phyloP scores from a whole-genome alignment of 768 basidiomycete species.

The Boletus insuetus region DNA sequence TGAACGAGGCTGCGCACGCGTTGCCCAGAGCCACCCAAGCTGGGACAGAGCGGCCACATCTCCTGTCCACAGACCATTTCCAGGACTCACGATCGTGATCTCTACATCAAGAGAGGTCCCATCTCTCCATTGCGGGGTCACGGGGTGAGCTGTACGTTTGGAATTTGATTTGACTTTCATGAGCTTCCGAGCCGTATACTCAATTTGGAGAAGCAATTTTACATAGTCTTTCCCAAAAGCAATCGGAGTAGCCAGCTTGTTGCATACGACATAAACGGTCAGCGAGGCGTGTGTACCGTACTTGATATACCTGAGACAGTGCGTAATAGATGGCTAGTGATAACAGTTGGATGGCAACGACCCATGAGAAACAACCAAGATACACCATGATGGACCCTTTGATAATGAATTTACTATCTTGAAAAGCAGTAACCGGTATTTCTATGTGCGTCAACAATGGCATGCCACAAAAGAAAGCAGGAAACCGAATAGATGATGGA shows the following conservation, averaged over 20 bases:
- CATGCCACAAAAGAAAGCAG: slow-evolving; percentile 19
- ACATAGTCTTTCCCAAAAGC: no score
- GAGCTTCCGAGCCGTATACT: no score
- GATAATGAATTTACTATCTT: slow-evolving; percentile 9
- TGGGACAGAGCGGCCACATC: no score
- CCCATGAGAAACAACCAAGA: slow-evolving; percentile 19
- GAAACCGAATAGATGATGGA: slow-evolving; percentile 32
- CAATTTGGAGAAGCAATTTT: neutral
- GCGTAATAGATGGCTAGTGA: slow-evolving; percentile 2
- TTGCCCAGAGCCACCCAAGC: no score
- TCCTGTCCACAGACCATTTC: no score
- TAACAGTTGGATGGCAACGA: slow-evolving; percentile 1
- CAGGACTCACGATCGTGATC: no score
- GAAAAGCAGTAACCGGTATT: neutral
- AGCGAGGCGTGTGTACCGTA: neutral
- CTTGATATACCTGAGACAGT: neutral
- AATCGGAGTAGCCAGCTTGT: neutral
- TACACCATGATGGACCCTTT: slow-evolving; percentile 11
- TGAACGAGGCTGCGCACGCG: neutral
- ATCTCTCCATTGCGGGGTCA: no score
- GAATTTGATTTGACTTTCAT: neutral
- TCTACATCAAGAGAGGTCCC: no score
- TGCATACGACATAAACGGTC: slow-evolving; percentile 2
- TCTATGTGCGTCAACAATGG: slow-evolving; percentile 28
- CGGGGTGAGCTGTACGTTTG: neutral